Evolutionary conservation across 2,329 filamentous ascomycete species (phyloP), one percentile per base, ranked within the genome.

Genomic region (Ascochyta viciae-villosae): DNA sequence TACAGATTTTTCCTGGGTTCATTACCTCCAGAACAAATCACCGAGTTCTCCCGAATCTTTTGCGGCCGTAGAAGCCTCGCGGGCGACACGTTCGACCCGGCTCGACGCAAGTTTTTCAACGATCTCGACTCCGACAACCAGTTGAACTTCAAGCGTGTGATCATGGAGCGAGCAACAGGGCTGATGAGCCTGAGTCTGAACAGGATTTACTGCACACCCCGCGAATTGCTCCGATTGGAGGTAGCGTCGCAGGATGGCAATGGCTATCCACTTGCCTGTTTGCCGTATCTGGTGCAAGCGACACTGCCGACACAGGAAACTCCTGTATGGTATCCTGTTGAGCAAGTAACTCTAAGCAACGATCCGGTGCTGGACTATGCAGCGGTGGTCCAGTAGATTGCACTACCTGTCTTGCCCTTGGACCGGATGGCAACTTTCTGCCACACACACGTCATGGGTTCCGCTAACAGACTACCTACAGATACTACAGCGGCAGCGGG

Each of bases 401-500:
- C 48, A 47, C 47, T 51, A 16, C 42, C 16, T 35, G 33, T 39
- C n/a, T 7, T 16, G 22, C 15, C 37, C 15, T 10, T 24, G 15
- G 4, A 15, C n/a, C 9, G 12, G 4, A 40, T 6, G 23, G 13
- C n/a, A 27, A n/a, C 33, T 19, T 26, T 9, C 2, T n/a, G 15
- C 12, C 23, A 26, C 7, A 27, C 6, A 13, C 9, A 39, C 24
- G 26, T 34, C 16, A 33, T 24, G 39, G 23, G 39, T 24, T 12
- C 54, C 45, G 52, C 68, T 74, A 49, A 74, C 60, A 51, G 19
- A 33, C 49, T 24, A 41, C 46, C 29, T 43, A 38, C 58, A 81
- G 79, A 41, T 81, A 73, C 74, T 81, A 78, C 64, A 72, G 70
- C 55, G 67, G 69, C 16, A 60, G 64, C 42, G 60, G 67, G 31